These are phyloP conservation scores for Aureobasidium musti DNA, from an alignment of 2,329 filamentous ascomycete species.

Conservation along the genomic window DNA sequence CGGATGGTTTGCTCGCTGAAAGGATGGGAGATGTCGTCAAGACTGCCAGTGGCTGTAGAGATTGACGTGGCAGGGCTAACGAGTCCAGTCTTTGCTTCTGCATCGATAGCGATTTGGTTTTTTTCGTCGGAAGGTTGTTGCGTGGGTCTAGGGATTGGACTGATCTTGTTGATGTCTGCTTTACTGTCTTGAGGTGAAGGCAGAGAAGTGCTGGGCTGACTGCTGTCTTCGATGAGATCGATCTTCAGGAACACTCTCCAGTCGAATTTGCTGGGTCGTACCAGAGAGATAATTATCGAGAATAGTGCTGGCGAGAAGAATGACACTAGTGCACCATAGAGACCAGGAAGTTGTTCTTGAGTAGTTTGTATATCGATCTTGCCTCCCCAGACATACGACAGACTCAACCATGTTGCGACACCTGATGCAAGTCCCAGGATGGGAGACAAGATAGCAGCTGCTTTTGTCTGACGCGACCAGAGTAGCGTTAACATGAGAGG, in stretches of 20 bases:
- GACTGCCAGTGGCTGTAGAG: conserved; percentile 30
- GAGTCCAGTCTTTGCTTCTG: background rate
- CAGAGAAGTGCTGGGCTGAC: conserved; percentile 32
- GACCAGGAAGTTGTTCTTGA: conserved; percentile 45
- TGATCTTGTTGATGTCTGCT: conserved; percentile 10
- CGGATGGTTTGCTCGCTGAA: conserved; percentile 42
- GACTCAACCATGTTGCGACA: conserved; percentile 50
- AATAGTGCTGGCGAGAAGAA: conserved; percentile 52
- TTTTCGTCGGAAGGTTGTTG: conserved; percentile 1
- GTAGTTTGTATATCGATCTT: conserved; percentile 48
- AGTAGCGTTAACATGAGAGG: conserved; percentile 50
- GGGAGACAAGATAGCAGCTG: conserved; percentile 51
- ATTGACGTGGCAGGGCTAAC: background rate
- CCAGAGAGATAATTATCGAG: conserved; percentile 49
- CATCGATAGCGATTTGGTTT: background rate
- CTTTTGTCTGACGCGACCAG: conserved; percentile 51
- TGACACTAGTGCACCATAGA: conserved; percentile 51
- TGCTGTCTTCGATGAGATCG: conserved; percentile 48
- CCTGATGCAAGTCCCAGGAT: conserved; percentile 50
- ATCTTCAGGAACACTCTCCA: conserved; percentile 52
- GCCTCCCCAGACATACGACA: conserved; percentile 46
- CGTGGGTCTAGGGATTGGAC: no score
- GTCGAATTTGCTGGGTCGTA: conserved; percentile 42
- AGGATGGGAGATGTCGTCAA: conserved; percentile 50
- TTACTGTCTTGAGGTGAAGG: conserved; percentile 28